phyloP scores from a whole-genome alignment of 495 filamentous ascomycete species.

The Collariella sp. region DNA sequence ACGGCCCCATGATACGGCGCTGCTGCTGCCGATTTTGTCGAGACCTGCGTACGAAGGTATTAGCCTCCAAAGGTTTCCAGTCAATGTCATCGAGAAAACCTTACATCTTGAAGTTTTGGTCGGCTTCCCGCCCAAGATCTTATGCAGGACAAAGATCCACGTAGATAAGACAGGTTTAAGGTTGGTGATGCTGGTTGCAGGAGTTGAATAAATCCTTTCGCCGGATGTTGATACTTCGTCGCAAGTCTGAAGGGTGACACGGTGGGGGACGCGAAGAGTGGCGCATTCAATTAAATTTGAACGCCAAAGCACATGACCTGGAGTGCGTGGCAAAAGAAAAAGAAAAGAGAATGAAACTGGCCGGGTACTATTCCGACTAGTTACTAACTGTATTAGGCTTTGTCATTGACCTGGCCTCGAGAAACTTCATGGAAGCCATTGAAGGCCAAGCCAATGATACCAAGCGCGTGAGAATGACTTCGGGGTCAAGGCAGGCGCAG shows the following conservation, averaged over 20 bases:
- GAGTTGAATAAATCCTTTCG: background rate
- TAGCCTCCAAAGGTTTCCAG: too few relatives aligned
- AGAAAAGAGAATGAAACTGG: too few relatives aligned
- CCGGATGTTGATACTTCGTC: background rate
- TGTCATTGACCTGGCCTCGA: background rate
- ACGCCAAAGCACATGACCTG: conserved; percentile 27
- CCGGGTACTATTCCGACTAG: background rate
- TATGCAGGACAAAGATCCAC: background rate
- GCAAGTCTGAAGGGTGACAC: too few relatives aligned
- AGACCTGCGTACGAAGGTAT: conserved; percentile 18
- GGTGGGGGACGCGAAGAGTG: conserved; percentile 29
- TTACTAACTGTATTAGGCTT: background rate
- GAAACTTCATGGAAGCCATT: background rate
- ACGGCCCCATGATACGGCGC: conserved; percentile 31
- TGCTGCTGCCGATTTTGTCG: conserved; percentile 10
- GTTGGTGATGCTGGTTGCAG: too few relatives aligned
- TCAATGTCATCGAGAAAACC: background rate
- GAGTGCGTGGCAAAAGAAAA: background rate
- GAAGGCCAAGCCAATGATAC: too few relatives aligned
- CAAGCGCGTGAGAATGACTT: too few relatives aligned
- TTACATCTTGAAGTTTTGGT: conserved; percentile 1
- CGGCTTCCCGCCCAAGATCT: background rate
- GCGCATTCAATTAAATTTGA: conserved; percentile 21
- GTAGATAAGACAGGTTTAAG: too few relatives aligned
- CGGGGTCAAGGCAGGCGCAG: too few relatives aligned